Conservation (phyloP, 1,284 basidiomycete species). For the Tilletia walkeri region DNA sequence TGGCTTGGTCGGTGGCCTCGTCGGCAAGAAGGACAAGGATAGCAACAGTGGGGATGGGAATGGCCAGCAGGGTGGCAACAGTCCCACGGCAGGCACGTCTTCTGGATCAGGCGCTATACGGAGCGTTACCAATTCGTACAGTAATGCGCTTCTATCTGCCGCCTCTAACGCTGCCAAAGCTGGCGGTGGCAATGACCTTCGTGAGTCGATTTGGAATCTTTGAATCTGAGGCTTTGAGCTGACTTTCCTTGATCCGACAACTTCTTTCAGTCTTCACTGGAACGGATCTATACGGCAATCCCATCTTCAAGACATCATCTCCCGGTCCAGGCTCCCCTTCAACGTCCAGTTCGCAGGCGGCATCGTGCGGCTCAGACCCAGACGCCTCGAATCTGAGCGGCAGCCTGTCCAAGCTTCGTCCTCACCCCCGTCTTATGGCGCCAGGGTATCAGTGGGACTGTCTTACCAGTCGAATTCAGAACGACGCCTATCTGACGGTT, state of each 20-base stretch:
- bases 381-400: constrained; percentile 9
- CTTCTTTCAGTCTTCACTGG: constrained; percentile 48
- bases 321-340: constrained; percentile 25
- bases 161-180: constrained; percentile 66
- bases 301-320: constrained; percentile 75
- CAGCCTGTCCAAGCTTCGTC: constrained; percentile 62
- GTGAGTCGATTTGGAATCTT: neutral
- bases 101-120: constrained; percentile 9
- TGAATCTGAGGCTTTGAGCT: neutral
- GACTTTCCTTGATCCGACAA: neutral
- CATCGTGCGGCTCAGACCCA: neutral
- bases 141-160: constrained; percentile 54
- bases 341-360: constrained; percentile 13
- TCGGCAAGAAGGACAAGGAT: constrained; percentile 59
- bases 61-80: constrained; percentile 35
- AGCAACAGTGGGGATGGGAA: constrained; percentile 40
- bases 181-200: constrained; percentile 69
- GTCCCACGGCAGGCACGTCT: constrained; percentile 38
- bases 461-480: constrained; percentile 72
- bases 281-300: constrained; percentile 72
- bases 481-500: constrained; percentile 76
- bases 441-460: constrained; percentile 88
- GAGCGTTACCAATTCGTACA: constrained; percentile 32
- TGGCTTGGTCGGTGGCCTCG: constrained; percentile 68
- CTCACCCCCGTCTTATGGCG: constrained; percentile 86